Base-by-base conservation (phyloP, 805 yeast genomes). In the Komagataella pseudopastoris region DNA sequence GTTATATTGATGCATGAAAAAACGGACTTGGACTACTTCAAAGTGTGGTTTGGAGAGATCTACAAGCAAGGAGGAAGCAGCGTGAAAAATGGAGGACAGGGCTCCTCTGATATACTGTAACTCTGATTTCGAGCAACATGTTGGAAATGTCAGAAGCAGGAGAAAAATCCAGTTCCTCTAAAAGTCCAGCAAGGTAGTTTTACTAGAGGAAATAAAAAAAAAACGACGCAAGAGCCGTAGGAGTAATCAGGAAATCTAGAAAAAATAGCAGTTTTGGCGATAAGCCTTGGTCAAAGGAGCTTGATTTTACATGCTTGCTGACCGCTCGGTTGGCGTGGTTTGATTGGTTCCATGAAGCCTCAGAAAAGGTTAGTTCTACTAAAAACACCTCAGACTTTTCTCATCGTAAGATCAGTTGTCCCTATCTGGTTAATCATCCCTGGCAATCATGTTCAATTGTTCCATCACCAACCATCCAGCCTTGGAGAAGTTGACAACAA, bases 1-100 rank as follows among this genome's bases (percentile, higher is more conserved):
- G 60, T 78, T 77, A 49, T 66, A 63, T 57, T 22, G 47, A 23
- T 30, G 10, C 39, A 30, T 30, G 12, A 30, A 4, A n/a, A 30
- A 30, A 30, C 36, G 12, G 12, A 24, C 8, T 30, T 30, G n/a
- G 14, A 14, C 14, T 14, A 14, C 39, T 14, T 30, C 14, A 30
- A 30, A 30, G 39, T 7, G n/a, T 10, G 36, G 10, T 10, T 24
- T 2, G 10, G 12, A 7, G 10, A 30, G 39, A 30, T 30, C 39
- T 30, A 30, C 39, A 30, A 30, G 14, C 14, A 30, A 14, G 14
- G 10, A 20, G 2, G 4, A 20, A 20, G 4, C 20, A 20, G 20
- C 20, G 20, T 20, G 3, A 30, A 30, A 30, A 30, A 30, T 30
- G 39, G n/a, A 10, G 14, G 14, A 14, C 39, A 30, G 39, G 14